Base-by-base conservation (phyloP, 2,329 filamentous ascomycete genomes). In the Colletotrichum abscissum region DNA sequence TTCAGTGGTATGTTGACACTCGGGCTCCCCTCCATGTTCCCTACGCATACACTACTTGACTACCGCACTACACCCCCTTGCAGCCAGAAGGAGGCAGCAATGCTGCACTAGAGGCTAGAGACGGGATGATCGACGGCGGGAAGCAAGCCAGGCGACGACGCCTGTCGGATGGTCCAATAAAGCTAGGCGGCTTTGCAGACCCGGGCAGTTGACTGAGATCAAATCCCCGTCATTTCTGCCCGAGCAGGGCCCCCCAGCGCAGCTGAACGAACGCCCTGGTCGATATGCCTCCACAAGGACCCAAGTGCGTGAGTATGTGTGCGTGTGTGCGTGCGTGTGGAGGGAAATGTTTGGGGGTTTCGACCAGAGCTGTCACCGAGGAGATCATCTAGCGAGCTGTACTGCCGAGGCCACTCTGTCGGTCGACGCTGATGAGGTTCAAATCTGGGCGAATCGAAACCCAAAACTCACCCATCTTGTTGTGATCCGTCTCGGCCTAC, bases 91-190 rank as follows among this genome's bases (percentile, higher is more conserved):
- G 65, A 67, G 24, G 66, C 64, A 24, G 64, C 63, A 58, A 62
- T 54, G 55, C 59, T 70, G 66, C 70, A 56, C 33, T 49, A 49
- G 42, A 49, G 42, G 42, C 35, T 42, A 72, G 57, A 62, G 68
- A 73, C 72, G 73, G 69, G 63, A 75, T 67, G 73, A 74, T 75
- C 66, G 62, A 72, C 73, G 62, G 19, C 54, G 65, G 66, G 65
- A 69, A 63, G 63, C 57, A 71, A 56, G 70, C 70, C 70, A 75
- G 65, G 35, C 66, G 70, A 65, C 73, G 55, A 74, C 70, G 66
- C 69, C 70, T 75, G 64, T 58, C 56, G 66, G 42, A 42, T 56
- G 63, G 66, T 59, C 65, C 55, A 67, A 67, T 73, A 62, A 75
- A 67, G 57, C 65, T 75, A 67, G 70, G 70, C 65, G 59, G 52